These are phyloP conservation scores for Ogataea populi-albae DNA, from an alignment of 805 yeast species.

Conservation along the genomic window DNA sequence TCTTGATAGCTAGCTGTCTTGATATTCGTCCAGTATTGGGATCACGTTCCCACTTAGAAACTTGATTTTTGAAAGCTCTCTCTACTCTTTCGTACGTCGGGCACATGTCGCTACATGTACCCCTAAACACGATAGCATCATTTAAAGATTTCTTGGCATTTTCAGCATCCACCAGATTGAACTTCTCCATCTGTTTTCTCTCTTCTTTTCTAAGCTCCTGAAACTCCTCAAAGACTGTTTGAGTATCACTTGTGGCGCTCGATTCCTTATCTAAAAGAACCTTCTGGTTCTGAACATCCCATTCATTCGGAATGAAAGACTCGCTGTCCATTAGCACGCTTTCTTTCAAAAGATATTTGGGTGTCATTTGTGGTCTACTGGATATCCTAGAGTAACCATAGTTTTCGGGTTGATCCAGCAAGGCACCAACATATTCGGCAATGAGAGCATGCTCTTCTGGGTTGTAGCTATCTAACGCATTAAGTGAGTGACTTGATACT, in stretches of 20 bases:
- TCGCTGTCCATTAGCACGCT: conserved; percentile 35
- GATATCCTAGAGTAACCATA: conserved; percentile 27
- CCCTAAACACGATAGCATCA: conserved; percentile 85
- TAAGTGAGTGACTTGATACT: no score
- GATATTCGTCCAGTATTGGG: conserved; percentile 58
- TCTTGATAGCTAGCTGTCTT: conserved; percentile 68
- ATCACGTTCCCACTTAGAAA: conserved; percentile 72
- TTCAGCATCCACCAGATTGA: conserved; percentile 84
- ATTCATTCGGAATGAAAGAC: conserved; percentile 40
- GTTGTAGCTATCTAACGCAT: no score
- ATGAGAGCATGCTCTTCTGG: no score
- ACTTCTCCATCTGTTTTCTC: conserved; percentile 70
- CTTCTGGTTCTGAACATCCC: conserved; percentile 77
- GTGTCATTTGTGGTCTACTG: conserved; percentile 21
- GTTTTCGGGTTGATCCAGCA: conserved; percentile 27
- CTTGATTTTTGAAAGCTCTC: conserved; percentile 83
- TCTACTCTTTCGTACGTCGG: conserved; percentile 89
- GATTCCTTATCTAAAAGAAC: conserved; percentile 53
- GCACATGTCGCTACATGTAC: conserved; percentile 92
- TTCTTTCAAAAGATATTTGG: conserved; percentile 33
- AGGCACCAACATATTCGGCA: conserved; percentile 28
- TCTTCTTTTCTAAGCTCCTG: conserved; percentile 73
- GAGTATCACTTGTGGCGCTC: conserved; percentile 48
- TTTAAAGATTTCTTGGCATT: conserved; percentile 76
- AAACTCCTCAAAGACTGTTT: conserved; percentile 70